Base-by-base conservation (phyloP, 345 rosid species). In the Salix suchowensis region DNA sequence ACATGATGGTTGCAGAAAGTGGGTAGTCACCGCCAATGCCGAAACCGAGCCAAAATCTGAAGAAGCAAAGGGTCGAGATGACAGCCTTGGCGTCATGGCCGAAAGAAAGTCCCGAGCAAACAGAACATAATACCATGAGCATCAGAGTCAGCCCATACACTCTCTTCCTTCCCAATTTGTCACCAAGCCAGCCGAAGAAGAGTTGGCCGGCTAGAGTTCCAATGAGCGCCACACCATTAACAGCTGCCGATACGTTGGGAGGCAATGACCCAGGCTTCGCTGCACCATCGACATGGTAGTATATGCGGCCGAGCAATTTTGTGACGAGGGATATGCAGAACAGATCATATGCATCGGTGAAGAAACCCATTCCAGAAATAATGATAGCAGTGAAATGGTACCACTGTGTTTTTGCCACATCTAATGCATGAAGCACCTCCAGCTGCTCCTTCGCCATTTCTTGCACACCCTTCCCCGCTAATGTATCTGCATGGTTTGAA, bases 1-100 rank as follows among this genome's bases (percentile, higher is more conserved):
- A 93, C 97, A 91, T 91, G 80, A 93, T 91, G 0, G 94, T 90
- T 13, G 94, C 94, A 2, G 97, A 91, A 73, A 91, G 88, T 1
- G 97, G 97, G 78, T 91, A 91, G 68, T 91, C 97, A 8, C 97
- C 97, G 1, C 97, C 97, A 3, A 91, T 88, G 34, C 97, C 97
- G 24, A 91, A 91, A 6, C 97, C 97, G 2, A 92, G 93, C 97
- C 97, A 92, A 80, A 92, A 92, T 5, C 94, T 81, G 79, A 90
- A 92, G 87, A 92, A 92, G 80, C 97, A 92, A 6, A 92, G 93
- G 1, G 94, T 89, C 3, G 87, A 42, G 80, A 92, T 87, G 15
- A 90, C 89, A 16, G 87, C 44, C 58, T 89, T 89, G 0, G 94
- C 77, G 23, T 32, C 19, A 1, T 37, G 67, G 1, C 96, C 92